Conservation (phyloP, 192 early-diverging fungal genomes). For the Podochytrium sp. region DNA sequence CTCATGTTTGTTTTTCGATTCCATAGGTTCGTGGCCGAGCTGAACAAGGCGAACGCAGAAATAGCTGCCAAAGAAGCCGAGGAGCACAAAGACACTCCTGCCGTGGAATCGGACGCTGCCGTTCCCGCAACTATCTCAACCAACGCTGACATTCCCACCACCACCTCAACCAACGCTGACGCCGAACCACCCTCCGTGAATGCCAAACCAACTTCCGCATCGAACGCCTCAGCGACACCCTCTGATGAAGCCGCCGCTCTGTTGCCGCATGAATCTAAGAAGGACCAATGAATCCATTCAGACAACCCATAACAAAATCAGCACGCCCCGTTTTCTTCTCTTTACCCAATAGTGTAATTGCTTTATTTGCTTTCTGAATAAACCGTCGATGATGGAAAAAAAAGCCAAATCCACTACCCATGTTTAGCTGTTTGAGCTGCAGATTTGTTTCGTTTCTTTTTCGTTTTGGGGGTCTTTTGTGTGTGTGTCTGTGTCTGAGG, state of each 20-base stretch:
- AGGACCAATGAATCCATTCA: constrained; percentile 5
- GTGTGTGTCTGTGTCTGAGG: neutral
- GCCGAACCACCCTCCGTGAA: neutral
- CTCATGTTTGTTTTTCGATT: neutral
- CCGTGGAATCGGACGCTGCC: neutral
- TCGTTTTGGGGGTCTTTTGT: neutral
- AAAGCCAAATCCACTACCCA: no score
- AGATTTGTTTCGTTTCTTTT: neutral
- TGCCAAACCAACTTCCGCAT: neutral
- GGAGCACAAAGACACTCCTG: neutral
- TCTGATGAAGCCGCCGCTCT: no score
- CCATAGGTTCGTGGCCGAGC: constrained; percentile 24
- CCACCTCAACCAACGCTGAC: neutral
- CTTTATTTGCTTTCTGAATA: no score
- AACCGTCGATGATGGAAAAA: no score
- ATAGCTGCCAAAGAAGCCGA: neutral
- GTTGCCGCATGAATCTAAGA: constrained; percentile 9
- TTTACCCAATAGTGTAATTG: no score
- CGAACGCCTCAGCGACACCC: no score
- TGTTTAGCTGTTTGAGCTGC: no score
- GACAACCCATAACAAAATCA: no score
- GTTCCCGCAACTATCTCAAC: neutral
- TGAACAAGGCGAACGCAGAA: constrained; percentile 1
- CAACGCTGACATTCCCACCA: neutral
- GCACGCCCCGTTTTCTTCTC: no score